Evolutionary conservation across 441 rosid genomes (phyloP).

Genomic region (Adansonia madagascariensis): DNA sequence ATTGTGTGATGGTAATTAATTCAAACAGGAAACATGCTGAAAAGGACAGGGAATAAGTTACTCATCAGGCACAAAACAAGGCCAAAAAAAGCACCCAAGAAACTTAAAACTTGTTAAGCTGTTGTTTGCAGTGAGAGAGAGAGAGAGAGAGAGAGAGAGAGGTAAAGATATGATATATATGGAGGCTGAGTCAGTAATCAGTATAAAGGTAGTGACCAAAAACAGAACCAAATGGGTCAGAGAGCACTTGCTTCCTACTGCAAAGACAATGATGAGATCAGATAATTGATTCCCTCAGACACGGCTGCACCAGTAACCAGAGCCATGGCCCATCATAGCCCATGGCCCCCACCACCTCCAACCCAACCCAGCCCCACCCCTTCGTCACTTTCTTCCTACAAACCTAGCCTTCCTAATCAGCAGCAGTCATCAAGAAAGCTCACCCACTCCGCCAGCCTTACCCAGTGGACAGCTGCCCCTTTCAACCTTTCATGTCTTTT

Average conservation of each 20-base stretch:
- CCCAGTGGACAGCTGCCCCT: background rate
- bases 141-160: slow-evolving; percentile 1
- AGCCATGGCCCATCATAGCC: slow-evolving; percentile 1
- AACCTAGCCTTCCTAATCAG: slow-evolving; percentile 26
- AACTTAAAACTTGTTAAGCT: background rate
- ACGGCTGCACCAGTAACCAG: slow-evolving; percentile 18
- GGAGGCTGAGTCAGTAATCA: slow-evolving; percentile 58
- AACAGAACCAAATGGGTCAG: slow-evolving; percentile 26
- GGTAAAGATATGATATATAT: slow-evolving; percentile 26
- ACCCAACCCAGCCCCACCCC: background rate
- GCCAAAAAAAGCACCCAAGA: background rate
- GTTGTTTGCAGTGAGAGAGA: background rate
- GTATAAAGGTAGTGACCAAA: slow-evolving; percentile 24
- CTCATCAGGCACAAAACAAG: background rate
- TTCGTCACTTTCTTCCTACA: slow-evolving; percentile 24
- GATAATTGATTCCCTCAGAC: slow-evolving; percentile 18
- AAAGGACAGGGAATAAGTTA: slow-evolving; percentile 4
- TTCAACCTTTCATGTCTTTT: background rate
- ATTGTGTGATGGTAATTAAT: background rate
- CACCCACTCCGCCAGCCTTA: slow-evolving; percentile 21
- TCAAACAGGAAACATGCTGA: background rate
- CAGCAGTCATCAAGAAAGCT: slow-evolving; percentile 18
- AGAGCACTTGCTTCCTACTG: slow-evolving; percentile 37
- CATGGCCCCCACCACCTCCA: slow-evolving; percentile 4
- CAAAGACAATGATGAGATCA: slow-evolving; percentile 27